Evolutionary conservation across 306 rosid species (phyloP).

Genomic region (Acacia melanoxylon): DNA sequence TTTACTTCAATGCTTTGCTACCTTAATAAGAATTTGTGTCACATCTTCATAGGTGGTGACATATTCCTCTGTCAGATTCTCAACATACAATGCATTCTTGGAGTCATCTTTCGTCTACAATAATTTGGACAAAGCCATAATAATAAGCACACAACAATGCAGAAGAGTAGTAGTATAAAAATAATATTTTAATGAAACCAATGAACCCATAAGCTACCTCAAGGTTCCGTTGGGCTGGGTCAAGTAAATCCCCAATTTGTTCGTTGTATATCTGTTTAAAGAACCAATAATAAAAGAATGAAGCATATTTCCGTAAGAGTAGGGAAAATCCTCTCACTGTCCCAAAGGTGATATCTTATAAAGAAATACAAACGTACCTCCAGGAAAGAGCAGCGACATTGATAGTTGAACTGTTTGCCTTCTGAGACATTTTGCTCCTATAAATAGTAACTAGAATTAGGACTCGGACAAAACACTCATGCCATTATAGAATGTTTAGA

Average conservation of each 20-base stretch:
- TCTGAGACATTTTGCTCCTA: slow-evolving; percentile 71
- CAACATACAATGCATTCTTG: slow-evolving; percentile 62
- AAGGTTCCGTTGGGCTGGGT: slow-evolving; percentile 62
- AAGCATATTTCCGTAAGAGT: background rate
- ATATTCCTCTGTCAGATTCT: slow-evolving; percentile 91
- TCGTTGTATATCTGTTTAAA: slow-evolving; percentile 39
- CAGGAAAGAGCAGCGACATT: slow-evolving; percentile 87
- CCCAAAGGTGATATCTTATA: background rate
- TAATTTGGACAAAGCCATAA: slow-evolving; percentile 22
- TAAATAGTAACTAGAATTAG: slow-evolving; percentile 33
- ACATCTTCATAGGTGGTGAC: slow-evolving; percentile 82
- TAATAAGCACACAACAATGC: slow-evolving; percentile 11
- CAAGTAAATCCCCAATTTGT: slow-evolving; percentile 44
- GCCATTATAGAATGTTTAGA: slow-evolving; percentile 1
- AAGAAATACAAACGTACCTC: slow-evolving; percentile 56
- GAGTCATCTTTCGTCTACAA: slow-evolving; percentile 80
- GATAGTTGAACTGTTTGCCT: slow-evolving; percentile 71
- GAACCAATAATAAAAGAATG: background rate
- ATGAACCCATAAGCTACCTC: slow-evolving; percentile 49
- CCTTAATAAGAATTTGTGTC: slow-evolving; percentile 85
- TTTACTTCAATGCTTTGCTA: slow-evolving; percentile 25
- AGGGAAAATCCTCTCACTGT: slow-evolving; percentile 4
- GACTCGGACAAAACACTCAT: slow-evolving; percentile 11
- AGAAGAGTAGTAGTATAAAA: slow-evolving; percentile 10
- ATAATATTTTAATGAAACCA: slow-evolving; percentile 1